phyloP scores from a whole-genome alignment of 345 rosid species.

The Microcos paniculata region DNA sequence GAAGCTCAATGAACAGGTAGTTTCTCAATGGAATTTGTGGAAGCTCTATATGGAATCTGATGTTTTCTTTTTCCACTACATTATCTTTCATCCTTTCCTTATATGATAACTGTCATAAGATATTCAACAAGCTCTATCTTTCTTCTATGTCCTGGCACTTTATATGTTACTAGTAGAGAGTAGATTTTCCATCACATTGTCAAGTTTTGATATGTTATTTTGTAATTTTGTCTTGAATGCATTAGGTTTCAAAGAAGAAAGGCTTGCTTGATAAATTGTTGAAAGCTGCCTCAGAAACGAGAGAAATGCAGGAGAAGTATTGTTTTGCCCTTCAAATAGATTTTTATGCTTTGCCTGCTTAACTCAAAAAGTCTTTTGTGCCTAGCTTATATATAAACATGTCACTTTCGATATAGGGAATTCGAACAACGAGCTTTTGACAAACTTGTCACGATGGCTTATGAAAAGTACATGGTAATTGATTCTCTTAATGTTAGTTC shows the following conservation, averaged over 20 bases:
- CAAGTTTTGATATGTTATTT: not conserved
- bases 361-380: conserved; percentile 19
- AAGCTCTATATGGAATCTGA: not conserved
- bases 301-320: conserved; percentile 77
- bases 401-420: conserved; percentile 47
- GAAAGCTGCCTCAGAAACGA: conserved; percentile 58
- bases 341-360: conserved; percentile 12
- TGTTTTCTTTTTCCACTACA: not conserved
- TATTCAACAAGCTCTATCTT: conserved; percentile 1
- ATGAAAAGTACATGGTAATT: conserved; percentile 86
- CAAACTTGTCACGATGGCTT: conserved; percentile 78
- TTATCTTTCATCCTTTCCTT: not conserved
- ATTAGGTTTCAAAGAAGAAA: conserved; percentile 73
- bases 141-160: not conserved
- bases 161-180: conserved; percentile 7
- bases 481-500: not conserved
- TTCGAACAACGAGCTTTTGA: conserved; percentile 68
- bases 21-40: conserved; percentile 21
- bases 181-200: conserved; percentile 16
- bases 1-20: conserved; percentile 67
- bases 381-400: conserved; percentile 7
- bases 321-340: conserved; percentile 18
- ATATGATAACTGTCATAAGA: not conserved
- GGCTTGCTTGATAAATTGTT: conserved; percentile 55
- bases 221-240: conserved; percentile 19